These are phyloP conservation scores for Margaritispora aquatica DNA, from an alignment of 495 filamentous ascomycete species.

Conservation along the genomic window DNA sequence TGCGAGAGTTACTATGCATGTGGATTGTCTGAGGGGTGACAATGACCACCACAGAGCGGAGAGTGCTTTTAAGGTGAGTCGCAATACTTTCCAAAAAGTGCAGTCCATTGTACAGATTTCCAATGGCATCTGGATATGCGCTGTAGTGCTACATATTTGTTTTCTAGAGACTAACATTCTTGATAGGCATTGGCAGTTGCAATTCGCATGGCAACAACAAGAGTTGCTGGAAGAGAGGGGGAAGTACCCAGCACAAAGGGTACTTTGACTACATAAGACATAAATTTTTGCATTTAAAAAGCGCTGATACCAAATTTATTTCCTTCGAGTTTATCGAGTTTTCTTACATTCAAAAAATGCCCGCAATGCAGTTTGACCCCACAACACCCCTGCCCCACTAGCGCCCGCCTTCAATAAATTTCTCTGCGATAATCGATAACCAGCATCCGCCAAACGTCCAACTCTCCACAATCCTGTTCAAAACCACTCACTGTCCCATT, in stretches of 20 bases:
- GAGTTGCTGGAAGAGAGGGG: constrained; percentile 71
- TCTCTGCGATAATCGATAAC: constrained; percentile 5
- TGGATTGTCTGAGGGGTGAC: constrained; percentile 77
- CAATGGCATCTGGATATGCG: too few species aligned
- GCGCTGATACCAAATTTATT: neutral
- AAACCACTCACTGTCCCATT: neutral
- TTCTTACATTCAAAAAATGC: neutral
- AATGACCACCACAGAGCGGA: constrained; percentile 98
- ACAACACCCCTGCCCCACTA: constrained; percentile 6
- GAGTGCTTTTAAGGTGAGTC: constrained; percentile 78
- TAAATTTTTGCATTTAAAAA: neutral
- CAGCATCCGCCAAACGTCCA: neutral
- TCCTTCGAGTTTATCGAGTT: neutral
- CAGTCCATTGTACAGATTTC: too few species aligned
- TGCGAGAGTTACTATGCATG: constrained; percentile 87
- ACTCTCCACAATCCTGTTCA: neutral
- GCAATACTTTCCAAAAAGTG: too few species aligned
- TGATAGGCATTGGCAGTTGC: constrained; percentile 73
- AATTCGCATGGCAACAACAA: constrained; percentile 63
- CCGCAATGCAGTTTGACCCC: neutral
- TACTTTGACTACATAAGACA: constrained; percentile 49
- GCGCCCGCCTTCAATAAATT: constrained; percentile 13
- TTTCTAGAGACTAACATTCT: neutral
- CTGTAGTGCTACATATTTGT: too few species aligned
- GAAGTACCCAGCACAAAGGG: constrained; percentile 96